phyloP scores from a whole-genome alignment of 257 asterid genomes.

The Cruciata laevipes region DNA sequence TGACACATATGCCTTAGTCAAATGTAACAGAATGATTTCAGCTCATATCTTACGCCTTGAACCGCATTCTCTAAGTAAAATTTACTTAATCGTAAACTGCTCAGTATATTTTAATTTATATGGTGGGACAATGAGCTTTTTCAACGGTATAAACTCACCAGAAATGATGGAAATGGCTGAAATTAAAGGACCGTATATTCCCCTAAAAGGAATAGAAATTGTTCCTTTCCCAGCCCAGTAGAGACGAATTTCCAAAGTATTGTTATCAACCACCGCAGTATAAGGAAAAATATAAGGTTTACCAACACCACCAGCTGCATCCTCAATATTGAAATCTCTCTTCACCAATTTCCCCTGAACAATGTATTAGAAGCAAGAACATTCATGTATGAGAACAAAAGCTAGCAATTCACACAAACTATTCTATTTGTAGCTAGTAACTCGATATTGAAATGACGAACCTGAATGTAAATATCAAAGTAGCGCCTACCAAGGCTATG shows the following conservation, averaged over 20 bases:
- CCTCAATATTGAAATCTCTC: conserved; percentile 68
- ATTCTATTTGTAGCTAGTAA: not conserved
- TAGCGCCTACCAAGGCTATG: conserved; percentile 65
- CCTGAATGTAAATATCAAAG: conserved; percentile 74
- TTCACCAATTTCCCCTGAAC: conserved; percentile 50
- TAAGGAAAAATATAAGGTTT: conserved; percentile 33
- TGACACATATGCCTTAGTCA: too few relatives aligned
- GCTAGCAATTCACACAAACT: not conserved
- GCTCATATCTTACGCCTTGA: not conserved
- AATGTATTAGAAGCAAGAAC: not conserved
- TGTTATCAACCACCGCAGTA: conserved; percentile 45
- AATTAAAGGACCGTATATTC: conserved; percentile 83
- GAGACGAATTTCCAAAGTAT: conserved; percentile 54
- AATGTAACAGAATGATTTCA: not conserved
- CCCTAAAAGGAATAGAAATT: conserved; percentile 46
- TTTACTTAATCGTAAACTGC: too few relatives aligned
- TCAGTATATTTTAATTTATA: not conserved
- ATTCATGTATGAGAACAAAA: too few relatives aligned
- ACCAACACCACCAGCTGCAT: conserved; percentile 66
- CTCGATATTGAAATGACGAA: conserved; percentile 8
- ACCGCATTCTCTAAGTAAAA: too few relatives aligned
- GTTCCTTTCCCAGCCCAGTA: conserved; percentile 96
- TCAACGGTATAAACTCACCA: conserved; percentile 26
- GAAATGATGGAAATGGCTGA: conserved; percentile 77
- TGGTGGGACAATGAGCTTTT: not conserved